Base-by-base conservation (phyloP, 177 flowering plant genomes). In the Tripterygium wilfordii region DNA sequence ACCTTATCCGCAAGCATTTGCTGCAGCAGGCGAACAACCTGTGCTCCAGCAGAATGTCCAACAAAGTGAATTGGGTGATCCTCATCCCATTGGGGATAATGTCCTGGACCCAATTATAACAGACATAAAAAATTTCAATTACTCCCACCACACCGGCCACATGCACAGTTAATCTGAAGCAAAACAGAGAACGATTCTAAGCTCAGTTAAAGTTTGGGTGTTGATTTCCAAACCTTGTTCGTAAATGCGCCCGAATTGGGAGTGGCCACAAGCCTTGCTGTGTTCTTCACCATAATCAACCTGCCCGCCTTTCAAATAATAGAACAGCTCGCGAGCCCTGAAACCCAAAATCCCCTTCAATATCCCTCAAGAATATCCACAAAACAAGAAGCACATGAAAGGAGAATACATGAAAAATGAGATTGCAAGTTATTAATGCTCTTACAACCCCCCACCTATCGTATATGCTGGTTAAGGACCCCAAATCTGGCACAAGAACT, bases 1-100 rank as follows among this genome's bases (percentile, higher is more conserved):
- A n/a, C n/a, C n/a, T 94, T 94, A 56, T 85, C 96, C 13, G 90
- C 92, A 8, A 94, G 88, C 99, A 94, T 90, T 75, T 94, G 99
- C 78, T 94, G 99, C 79, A 94, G 62, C 29, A 87, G 72, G 0
- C 99, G 76, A 50, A 76, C 82, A 28, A 94, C 99, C 65, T 85
- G 99, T 2, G 96, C 97, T 45, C 99, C 99, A 0, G 99, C 97
- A 0, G 99, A 94, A 69, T 94, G 99, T 39, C 97, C 99, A 19
- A 94, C 92, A 64, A 87, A 87, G 53, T 94, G 99, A 59, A 94
- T 75, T 5, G 99, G 99, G 33, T 85, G 92, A 52, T 89, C 83
- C 45, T 90, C 97, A 58, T 94, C 92, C 99, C 99, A 94, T 53
- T 83, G 83, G 15, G 88, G 87, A 48, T 85, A 89, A 36, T 89